phyloP scores from a whole-genome alignment of 179 eudicot genomes.

The Drosera spatulata region DNA sequence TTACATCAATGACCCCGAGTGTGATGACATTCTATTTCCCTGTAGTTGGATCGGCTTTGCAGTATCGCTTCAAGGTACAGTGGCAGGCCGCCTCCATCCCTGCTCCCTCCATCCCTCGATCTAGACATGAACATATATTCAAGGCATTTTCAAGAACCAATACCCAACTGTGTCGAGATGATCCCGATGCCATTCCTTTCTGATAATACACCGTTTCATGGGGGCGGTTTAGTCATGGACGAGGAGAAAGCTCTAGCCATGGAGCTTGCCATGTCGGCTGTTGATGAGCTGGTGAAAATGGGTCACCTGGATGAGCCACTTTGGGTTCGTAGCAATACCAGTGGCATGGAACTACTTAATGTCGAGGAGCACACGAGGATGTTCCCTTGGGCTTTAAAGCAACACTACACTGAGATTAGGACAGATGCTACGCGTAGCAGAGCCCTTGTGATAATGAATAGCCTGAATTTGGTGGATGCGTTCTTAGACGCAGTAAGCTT shows the following conservation, averaged over 20 bases:
- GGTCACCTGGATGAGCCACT: slow-evolving; percentile 54
- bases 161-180: slow-evolving; percentile 32
- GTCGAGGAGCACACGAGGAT: slow-evolving; percentile 60
- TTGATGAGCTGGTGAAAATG: slow-evolving; percentile 60
- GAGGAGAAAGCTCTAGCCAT: slow-evolving; percentile 68
- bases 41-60: slow-evolving; percentile 73
- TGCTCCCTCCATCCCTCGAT: slow-evolving; percentile 61
- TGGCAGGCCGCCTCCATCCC: slow-evolving; percentile 34
- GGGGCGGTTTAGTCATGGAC: slow-evolving; percentile 39
- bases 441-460: slow-evolving; percentile 82
- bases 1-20: no score
- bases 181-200: slow-evolving; percentile 46
- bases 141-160: slow-evolving; percentile 50
- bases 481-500: slow-evolving; percentile 77
- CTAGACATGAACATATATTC: slow-evolving; percentile 67
- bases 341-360: slow-evolving; percentile 48
- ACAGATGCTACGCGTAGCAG: slow-evolving; percentile 60
- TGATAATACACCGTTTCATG: slow-evolving; percentile 30
- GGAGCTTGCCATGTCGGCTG: slow-evolving; percentile 64
- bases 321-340: slow-evolving; percentile 32
- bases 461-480: slow-evolving; percentile 85
- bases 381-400: slow-evolving; percentile 59
- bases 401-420: slow-evolving; percentile 31
- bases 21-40: no score
- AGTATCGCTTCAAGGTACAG: slow-evolving; percentile 44